Evolutionary conservation across 176 grass and related monocot genomes (phyloP), one percentile per base, ranked within the genome.

Genomic region (Puccinellia tenuiflora): DNA sequence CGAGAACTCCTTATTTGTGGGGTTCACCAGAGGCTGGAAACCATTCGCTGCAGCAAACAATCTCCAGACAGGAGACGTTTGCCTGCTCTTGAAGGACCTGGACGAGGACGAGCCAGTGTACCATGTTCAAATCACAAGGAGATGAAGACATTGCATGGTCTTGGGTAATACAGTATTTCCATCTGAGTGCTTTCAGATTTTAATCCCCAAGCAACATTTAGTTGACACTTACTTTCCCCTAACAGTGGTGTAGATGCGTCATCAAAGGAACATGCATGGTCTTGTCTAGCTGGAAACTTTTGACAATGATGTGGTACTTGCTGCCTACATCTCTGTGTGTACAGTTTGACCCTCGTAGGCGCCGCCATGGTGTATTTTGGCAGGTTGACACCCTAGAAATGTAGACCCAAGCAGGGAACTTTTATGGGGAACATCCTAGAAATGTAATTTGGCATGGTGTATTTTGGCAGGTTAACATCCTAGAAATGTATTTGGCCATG

Each of bases 11-110:
- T 0, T 40, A 18, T 88, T 93, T 53, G 55, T 70, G 62, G 91
- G 91, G 4, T 93, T 93, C 30, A 76, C 74, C 0, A 18, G 35
- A 0, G 91, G 91, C 29, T 93, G 91, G 91, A 83, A 80, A 45
- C n/a, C 76, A 65, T 93, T 93, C 56, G 79, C 42, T 5, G 65
- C 50, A 17, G 88, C 67, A 33, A 93, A 93, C 79, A 80, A 76
- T 35, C 88, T 93, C 21, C 34, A 71, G 68, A 5, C 31, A 15
- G 91, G 88, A 13, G 75, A 85, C 76, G 28, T 61, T 0, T 90
- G 91, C 43, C 14, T 88, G 52, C 38, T 93, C 13, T 38, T 64
- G 8, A 54, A 68, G 31, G 40, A 85, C 54, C 26, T 62, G 9
- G 62, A 85, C 14, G 61, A 83, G 18, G 64, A 53, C 11, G 85